A percentile compares a stretch with the other conserved stretches of the same genome.
Conservation (phyloP, 352 stramenopile species). For the Phytophthora pisi region DNA sequence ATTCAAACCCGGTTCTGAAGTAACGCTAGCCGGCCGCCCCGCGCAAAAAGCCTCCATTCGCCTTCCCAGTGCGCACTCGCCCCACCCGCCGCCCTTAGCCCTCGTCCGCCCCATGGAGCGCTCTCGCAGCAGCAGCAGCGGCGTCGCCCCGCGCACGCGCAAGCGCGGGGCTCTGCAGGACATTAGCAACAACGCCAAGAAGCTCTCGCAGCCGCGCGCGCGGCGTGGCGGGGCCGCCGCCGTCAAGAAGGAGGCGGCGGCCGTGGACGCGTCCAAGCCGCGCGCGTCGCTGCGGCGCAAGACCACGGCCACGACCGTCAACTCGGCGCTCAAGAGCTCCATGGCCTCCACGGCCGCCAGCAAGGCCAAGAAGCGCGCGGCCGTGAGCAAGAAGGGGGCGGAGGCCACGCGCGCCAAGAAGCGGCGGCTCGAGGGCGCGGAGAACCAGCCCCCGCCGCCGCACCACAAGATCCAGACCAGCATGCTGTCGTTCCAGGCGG, state of each 20-base stretch:
- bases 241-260: constrained; percentile 32
- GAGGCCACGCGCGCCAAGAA: constrained; percentile 46
- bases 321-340: constrained; percentile 35
- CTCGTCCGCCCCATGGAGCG: constrained; percentile 20
- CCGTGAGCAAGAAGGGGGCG: constrained; percentile 27
- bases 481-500: constrained; percentile 68
- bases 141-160: constrained; percentile 62
- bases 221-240: background rate
- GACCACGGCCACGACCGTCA: constrained; percentile 19
- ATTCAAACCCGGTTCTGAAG: constrained; percentile 20
- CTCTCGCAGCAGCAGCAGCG: constrained; percentile 14
- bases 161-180: constrained; percentile 82
- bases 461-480: constrained; percentile 71
- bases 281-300: constrained; percentile 3
- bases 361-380: constrained; percentile 37
- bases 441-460: constrained; percentile 32
- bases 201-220: constrained; percentile 7
- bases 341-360: constrained; percentile 22
- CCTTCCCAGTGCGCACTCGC: background rate
- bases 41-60: constrained; percentile 27
- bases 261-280: constrained; percentile 9
- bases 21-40: constrained; percentile 10
- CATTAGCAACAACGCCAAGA: constrained; percentile 80
- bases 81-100: background rate
- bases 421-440: constrained; percentile 46